Evolutionary conservation across 129 eudicot species (phyloP).

Genomic region (Arctium minus): DNA sequence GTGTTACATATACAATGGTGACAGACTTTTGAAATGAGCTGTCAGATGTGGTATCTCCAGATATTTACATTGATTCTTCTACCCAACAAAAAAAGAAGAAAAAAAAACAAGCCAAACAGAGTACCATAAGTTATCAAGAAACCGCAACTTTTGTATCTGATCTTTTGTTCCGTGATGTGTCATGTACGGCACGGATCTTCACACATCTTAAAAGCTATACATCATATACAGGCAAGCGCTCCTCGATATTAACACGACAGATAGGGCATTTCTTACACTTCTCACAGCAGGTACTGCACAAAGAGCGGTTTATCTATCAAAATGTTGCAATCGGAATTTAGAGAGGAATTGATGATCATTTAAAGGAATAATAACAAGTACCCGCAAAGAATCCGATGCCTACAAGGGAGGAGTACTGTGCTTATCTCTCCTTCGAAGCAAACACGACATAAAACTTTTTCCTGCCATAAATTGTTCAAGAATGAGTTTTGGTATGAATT

Average conservation of each 20-base stretch:
- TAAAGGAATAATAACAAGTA: conserved; percentile 10
- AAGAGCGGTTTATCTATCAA: neutral
- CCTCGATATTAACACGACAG: conserved; percentile 70
- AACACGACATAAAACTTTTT: conserved; percentile 80
- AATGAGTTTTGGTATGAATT: neutral
- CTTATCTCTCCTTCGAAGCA: conserved; percentile 87
- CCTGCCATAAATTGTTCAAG: conserved; percentile 42
- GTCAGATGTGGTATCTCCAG: conserved; percentile 22
- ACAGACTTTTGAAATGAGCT: conserved; percentile 21
- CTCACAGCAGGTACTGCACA: conserved; percentile 59
- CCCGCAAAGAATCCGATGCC: conserved; percentile 92
- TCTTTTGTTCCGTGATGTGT: conserved; percentile 14
- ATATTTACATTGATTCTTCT: conserved; percentile 29
- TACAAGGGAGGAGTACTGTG: conserved; percentile 82
- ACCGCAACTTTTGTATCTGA: conserved; percentile 18
- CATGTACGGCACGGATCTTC: conserved; percentile 22
- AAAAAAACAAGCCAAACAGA: conserved; percentile 3
- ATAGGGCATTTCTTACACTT: conserved; percentile 89
- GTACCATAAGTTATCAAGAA: conserved; percentile 22
- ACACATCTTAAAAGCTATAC: conserved; percentile 36
- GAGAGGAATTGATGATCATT: neutral
- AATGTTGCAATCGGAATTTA: neutral
- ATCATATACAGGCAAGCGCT: conserved; percentile 62
- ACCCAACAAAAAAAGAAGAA: conserved; percentile 21
- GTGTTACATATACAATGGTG: conserved; percentile 11